phyloP scores from a whole-genome alignment of 257 asterid species.

The Solanum infundibuliforme region DNA sequence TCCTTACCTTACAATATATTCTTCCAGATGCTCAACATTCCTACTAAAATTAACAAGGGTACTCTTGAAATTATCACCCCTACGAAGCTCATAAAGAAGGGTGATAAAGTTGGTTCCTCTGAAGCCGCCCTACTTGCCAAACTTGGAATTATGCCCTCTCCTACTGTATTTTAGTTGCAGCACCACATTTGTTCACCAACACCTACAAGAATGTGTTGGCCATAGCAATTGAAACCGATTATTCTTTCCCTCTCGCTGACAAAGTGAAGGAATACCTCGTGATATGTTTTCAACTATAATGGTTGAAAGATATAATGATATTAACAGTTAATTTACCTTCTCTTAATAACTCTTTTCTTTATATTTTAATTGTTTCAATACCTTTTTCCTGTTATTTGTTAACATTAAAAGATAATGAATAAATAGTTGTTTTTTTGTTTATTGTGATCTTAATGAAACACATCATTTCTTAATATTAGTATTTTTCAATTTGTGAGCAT shows the following conservation, averaged over 20 bases:
- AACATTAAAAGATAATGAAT: background rate
- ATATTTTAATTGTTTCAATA: no score
- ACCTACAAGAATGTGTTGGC: background rate
- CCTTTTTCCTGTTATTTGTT: background rate
- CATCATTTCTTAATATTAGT: background rate
- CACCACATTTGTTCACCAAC: background rate
- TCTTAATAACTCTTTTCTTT: background rate
- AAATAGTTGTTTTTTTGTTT: background rate
- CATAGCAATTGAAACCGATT: background rate
- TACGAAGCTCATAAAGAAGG: background rate
- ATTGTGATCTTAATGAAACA: background rate
- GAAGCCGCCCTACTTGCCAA: background rate
- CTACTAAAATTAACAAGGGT: background rate
- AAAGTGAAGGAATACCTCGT: background rate
- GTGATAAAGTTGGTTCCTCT: background rate
- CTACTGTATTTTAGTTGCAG: background rate
- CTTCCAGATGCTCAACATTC: background rate
- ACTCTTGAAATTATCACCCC: background rate
- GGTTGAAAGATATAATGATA: background rate
- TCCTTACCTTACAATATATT: background rate
- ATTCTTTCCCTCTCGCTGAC: background rate
- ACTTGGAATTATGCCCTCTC: background rate
- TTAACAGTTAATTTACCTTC: background rate
- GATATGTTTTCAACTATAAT: background rate
- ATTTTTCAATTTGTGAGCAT: background rate